These are phyloP conservation scores for Erysimum cheiranthoides DNA, from an alignment of 345 rosid genomes.

Conservation along the genomic window DNA sequence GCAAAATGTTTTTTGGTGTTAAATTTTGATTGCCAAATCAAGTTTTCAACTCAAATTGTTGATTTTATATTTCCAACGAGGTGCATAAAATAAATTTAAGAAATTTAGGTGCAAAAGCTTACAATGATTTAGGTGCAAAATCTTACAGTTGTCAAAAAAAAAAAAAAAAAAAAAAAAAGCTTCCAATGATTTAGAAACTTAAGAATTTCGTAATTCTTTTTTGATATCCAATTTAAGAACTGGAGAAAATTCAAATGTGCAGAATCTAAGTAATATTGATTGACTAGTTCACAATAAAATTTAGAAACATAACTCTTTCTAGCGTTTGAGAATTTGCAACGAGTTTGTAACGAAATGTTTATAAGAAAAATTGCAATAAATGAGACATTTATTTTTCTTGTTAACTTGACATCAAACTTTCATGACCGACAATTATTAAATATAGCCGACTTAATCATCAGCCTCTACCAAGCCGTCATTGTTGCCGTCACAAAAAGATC, in stretches of 20 bases:
- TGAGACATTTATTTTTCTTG: neutral
- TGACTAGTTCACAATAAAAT: neutral
- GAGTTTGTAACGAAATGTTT: neutral
- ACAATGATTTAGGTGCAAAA: neutral
- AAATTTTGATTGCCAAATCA: neutral
- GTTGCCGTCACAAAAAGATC: constrained; percentile 2
- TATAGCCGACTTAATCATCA: constrained; percentile 10
- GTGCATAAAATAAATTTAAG: neutral
- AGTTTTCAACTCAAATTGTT: neutral
- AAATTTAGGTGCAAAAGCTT: no score
- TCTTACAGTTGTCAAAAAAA: no score
- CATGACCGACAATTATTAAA: constrained; percentile 5
- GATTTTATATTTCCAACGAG: neutral
- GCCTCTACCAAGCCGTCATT: neutral
- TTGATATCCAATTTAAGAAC: neutral
- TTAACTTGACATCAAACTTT: constrained; percentile 5
- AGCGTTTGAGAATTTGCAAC: neutral
- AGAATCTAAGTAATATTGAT: neutral
- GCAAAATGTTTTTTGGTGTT: no score
- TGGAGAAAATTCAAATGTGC: neutral
- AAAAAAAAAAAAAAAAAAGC: no score
- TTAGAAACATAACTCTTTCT: neutral
- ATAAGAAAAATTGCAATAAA: neutral
- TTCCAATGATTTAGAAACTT: neutral
- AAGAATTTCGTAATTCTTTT: neutral